Percentiles rank a stretch among this genome's conserved stretches.
Conservation (phyloP, 1,139 yeast genomes). For the Pichia sp. region DNA sequence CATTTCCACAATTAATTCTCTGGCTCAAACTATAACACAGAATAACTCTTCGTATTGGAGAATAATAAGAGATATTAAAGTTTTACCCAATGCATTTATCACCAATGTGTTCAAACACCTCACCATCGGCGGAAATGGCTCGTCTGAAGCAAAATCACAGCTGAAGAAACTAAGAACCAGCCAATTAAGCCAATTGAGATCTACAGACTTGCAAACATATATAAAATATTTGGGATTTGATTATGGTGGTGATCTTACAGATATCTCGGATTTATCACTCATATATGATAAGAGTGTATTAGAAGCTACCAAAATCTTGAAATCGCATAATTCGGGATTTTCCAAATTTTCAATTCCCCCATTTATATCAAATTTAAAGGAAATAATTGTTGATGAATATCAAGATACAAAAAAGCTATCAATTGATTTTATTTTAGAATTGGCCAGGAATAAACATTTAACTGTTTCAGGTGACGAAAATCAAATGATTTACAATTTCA, state of each 20-base stretch:
- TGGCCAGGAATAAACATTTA: slow-evolving; percentile 39
- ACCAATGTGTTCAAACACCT: slow-evolving; percentile 1
- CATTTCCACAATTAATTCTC: slow-evolving; percentile 56
- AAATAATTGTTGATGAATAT: slow-evolving; percentile 60
- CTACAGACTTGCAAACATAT: slow-evolving; percentile 1
- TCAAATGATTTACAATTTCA: slow-evolving; percentile 62
- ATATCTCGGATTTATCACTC: slow-evolving; percentile 5
- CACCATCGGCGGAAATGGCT: neutral
- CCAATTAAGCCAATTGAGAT: neutral
- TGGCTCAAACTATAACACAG: slow-evolving; percentile 39
- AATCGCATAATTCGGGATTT: neutral
- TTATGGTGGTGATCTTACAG: neutral
- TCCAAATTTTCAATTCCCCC: slow-evolving; percentile 1
- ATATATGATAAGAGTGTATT: slow-evolving; percentile 13
- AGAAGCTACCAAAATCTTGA: slow-evolving; percentile 8
- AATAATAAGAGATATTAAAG: slow-evolving; percentile 28
- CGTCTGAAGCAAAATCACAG: neutral
- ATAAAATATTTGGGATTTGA: slow-evolving; percentile 2
- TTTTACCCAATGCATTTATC: neutral
- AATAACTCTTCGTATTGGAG: slow-evolving; percentile 30
- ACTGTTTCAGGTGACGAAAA: slow-evolving; percentile 68
- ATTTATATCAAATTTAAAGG: slow-evolving; percentile 3
- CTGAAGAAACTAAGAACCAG: neutral
- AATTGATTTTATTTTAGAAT: slow-evolving; percentile 34
- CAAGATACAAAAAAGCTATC: slow-evolving; percentile 61